Conservation (phyloP, 768 basidiomycete species). For the Hysterangium stoloniferum region DNA sequence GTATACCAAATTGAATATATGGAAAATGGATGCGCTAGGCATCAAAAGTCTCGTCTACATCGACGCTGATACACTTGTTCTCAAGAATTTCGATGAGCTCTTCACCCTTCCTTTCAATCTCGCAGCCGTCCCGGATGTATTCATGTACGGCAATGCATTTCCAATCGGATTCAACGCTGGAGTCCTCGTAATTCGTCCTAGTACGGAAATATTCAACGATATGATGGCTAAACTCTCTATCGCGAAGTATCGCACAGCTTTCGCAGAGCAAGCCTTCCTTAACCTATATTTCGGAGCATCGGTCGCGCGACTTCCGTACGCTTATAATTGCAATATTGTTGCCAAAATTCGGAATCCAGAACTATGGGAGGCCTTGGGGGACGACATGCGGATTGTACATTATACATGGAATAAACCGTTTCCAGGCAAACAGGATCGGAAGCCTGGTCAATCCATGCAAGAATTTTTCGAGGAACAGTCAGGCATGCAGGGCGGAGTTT, state of each 20-base stretch:
- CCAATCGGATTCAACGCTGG: conserved; percentile 33
- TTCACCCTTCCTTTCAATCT: conserved; percentile 34
- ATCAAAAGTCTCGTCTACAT: conserved; percentile 31
- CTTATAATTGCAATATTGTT: conserved; percentile 35
- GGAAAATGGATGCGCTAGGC: conserved; percentile 29
- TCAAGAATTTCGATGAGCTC: conserved; percentile 37
- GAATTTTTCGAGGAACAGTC: neutral
- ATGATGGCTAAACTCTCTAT: conserved; percentile 24
- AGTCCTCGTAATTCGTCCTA: conserved; percentile 29
- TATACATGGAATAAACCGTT: conserved; percentile 31
- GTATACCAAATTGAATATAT: conserved; percentile 37
- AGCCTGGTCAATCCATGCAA: neutral
- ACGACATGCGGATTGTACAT: conserved; percentile 30
- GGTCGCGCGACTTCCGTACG: conserved; percentile 30
- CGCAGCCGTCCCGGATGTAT: conserved; percentile 35
- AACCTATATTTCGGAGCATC: conserved; percentile 32
- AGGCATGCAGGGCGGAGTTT: neutral
- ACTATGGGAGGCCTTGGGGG: conserved; percentile 28
- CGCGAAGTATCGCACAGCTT: conserved; percentile 24
- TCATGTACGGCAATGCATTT: conserved; percentile 24
- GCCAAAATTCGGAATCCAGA: conserved; percentile 27
- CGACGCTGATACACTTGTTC: conserved; percentile 37
- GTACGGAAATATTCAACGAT: conserved; percentile 21
- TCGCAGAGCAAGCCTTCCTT: conserved; percentile 36
- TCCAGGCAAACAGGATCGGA: neutral